Evolutionary conservation across 2,329 filamentous ascomycete species (phyloP), one percentile per base, ranked within the genome.

Genomic region (Mycosphaerella sp.): DNA sequence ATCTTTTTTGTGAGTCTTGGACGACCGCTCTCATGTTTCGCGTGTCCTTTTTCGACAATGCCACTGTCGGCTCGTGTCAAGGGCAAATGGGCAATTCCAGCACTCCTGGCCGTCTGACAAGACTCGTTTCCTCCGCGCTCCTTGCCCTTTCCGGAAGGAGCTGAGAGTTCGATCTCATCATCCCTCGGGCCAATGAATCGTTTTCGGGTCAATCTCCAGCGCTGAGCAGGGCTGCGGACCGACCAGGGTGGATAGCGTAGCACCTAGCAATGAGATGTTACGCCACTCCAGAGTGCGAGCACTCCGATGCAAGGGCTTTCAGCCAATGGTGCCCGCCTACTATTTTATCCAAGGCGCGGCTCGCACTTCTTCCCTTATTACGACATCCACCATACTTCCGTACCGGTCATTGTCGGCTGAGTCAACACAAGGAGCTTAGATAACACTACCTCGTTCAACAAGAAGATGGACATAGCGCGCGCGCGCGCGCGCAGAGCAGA

Each of bases 151-250:
- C 36, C 39, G 56, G 45, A 49, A 52, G 43, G 34, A 49, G 36
- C 48, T 44, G 5, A 29, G 26, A 29, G 26, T 32, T 12, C 11
- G 50, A 39, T 45, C 21, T 21, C 21, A 17, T 43, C 23, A 43
- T 53, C 51, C 48, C 55, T 58, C 58, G 53, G 58, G 43, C 42
- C 50, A 54, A 41, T 50, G 50, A 56, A 45, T 60, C 54, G 45
- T 51, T 58, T 56, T 39, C 34, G 56, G 56, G 50, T 53, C 56
- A 45, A 59, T 55, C 49, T 54, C 59, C 55, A 57, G 50, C 51
- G 38, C 49, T 45, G 54, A 31, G 21, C 41, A 48, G 50, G 54
- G 44, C 55, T 55, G 54, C 55, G 52, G 44, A 51, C 53, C 43
- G 52, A 56, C 57, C 44, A 47, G 59, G 55, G 46, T 56, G 52